phyloP scores from a whole-genome alignment of 2,329 filamentous ascomycete species.

The Fusarium falciforme region DNA sequence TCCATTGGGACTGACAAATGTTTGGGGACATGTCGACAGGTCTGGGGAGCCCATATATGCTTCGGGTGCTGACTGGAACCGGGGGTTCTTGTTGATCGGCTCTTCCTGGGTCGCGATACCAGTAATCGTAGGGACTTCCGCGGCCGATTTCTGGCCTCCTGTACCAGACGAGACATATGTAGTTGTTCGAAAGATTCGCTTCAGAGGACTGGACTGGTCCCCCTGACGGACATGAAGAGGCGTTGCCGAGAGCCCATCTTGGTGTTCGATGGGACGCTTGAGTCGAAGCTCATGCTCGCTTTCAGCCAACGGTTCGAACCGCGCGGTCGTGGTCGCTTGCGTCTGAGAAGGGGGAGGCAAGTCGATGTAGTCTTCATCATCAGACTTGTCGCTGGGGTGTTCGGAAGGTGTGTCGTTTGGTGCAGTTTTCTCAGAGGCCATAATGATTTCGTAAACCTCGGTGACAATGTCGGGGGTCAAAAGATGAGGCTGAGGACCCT shows the following conservation, averaged over 20 bases:
- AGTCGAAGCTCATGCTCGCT: neutral
- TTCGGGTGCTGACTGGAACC: neutral
- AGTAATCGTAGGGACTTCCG: neutral
- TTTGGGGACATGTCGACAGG: neutral
- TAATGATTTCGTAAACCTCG: neutral
- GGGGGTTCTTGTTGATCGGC: neutral
- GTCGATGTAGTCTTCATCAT: neutral
- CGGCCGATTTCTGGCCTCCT: neutral
- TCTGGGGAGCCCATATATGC: neutral
- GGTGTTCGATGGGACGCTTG: neutral
- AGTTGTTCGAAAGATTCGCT: neutral
- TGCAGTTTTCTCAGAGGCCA: neutral
- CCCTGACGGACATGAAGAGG: neutral
- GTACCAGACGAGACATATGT: no score
- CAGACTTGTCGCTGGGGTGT: neutral
- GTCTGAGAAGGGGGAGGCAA: neutral
- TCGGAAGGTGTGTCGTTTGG: neutral
- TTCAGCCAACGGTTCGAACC: neutral
- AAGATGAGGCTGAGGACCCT: neutral
- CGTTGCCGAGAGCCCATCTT: neutral
- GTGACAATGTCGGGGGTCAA: neutral
- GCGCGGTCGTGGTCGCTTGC: neutral
- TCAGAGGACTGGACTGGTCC: neutral
- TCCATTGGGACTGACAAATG: neutral
- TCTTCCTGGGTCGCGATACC: neutral